Conservation (phyloP, 2,329 filamentous ascomycete species). For the Shiraia bambusicola region DNA sequence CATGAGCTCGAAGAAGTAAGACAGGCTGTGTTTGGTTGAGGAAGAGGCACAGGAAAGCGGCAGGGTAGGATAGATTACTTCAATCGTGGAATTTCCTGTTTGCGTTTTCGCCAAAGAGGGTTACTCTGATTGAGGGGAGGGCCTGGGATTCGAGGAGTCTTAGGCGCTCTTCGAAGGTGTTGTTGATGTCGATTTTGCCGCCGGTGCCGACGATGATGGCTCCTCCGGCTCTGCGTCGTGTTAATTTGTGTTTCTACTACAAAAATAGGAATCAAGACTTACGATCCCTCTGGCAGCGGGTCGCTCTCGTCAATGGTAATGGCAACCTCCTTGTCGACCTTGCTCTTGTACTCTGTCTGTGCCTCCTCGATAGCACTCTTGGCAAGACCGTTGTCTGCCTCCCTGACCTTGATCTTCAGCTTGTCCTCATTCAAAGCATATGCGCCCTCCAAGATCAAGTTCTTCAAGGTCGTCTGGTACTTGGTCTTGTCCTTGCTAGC, state of each 20-base stretch:
- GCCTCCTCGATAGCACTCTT: slow-evolving; percentile 79
- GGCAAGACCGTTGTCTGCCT: slow-evolving; percentile 74
- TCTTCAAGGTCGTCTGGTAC: slow-evolving; percentile 76
- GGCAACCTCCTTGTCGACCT: slow-evolving; percentile 67
- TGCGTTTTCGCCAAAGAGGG: slow-evolving; percentile 88
- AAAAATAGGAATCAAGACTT: slow-evolving; percentile 48
- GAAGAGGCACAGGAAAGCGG: too few relatives aligned
- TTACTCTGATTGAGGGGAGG: slow-evolving; percentile 79
- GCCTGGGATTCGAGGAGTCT: slow-evolving; percentile 80
- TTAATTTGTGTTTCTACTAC: slow-evolving; percentile 9
- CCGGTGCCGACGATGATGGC: slow-evolving; percentile 75
- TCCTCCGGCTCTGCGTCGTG: slow-evolving; percentile 70
- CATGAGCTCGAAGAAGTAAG: too few relatives aligned
- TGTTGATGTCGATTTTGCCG: slow-evolving; percentile 98
- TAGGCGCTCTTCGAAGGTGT: slow-evolving; percentile 92
- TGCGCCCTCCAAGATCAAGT: slow-evolving; percentile 82
- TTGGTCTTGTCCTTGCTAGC: slow-evolving; percentile 68
- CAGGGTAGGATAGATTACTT: slow-evolving; percentile 13
- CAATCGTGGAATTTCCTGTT: slow-evolving; percentile 97
- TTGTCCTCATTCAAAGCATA: slow-evolving; percentile 84
- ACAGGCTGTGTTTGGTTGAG: too few relatives aligned
- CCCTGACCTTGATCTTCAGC: slow-evolving; percentile 71
- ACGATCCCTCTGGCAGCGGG: slow-evolving; percentile 79
- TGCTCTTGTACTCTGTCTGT: slow-evolving; percentile 79
- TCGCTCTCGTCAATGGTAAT: slow-evolving; percentile 77